Percentiles rank a stretch among this genome's conserved stretches.
Conservation (phyloP, 306 rosid species). For the Lathyrus tuberosus region DNA sequence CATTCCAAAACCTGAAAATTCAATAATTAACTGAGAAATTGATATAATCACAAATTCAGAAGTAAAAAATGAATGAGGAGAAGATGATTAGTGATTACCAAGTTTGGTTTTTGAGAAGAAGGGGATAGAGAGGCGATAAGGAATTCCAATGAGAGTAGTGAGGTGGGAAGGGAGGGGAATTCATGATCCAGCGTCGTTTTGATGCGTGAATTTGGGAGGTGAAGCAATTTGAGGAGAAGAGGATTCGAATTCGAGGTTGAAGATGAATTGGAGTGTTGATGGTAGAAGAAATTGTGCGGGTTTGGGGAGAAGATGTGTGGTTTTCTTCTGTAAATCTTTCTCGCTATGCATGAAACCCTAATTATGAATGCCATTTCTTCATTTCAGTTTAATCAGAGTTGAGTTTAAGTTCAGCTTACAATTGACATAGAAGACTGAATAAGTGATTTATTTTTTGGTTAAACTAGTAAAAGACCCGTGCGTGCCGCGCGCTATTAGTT, state of each 20-base stretch:
- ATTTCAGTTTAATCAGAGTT: not conserved
- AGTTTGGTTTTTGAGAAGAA: constrained; percentile 52
- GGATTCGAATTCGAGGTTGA: constrained; percentile 37
- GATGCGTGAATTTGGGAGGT: constrained; percentile 46
- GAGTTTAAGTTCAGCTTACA: too few species aligned
- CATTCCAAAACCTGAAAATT: constrained; percentile 72
- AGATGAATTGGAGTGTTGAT: constrained; percentile 9
- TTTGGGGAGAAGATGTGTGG: not conserved
- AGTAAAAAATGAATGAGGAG: not conserved
- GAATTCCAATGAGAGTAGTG: constrained; percentile 45
- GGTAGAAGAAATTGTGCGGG: constrained; percentile 9
- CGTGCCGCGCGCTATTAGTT: too few species aligned
- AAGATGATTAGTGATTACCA: constrained; percentile 45
- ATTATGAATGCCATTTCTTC: constrained; percentile 45
- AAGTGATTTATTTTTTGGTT: too few species aligned
- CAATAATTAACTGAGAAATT: constrained; percentile 20
- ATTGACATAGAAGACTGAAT: too few species aligned
- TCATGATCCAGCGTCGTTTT: constrained; percentile 50
- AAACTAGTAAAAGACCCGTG: too few species aligned
- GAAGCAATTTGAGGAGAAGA: constrained; percentile 45
- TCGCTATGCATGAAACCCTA: constrained; percentile 43
- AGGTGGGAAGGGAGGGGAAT: constrained; percentile 40
- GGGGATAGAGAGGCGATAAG: constrained; percentile 47
- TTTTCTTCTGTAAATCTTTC: constrained; percentile 11
- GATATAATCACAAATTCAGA: not conserved